Evolutionary conservation across 805 yeast species (phyloP), one percentile per base, ranked within the genome.

Genomic region (Candida ipomoeae): DNA sequence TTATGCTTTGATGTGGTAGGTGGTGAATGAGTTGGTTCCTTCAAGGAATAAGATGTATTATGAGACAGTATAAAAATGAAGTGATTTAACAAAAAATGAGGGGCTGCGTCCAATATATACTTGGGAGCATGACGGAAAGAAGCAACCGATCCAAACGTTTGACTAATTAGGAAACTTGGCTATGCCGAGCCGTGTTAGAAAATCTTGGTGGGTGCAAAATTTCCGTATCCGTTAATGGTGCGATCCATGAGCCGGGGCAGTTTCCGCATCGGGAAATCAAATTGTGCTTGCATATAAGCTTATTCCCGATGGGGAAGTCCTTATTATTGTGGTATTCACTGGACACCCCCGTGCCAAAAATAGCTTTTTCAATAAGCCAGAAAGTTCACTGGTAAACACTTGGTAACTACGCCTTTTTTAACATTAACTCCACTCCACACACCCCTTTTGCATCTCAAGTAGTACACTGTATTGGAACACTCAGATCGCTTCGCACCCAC

Each of bases 191-290:
- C 45, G 26, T 42, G 14, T n/a, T 21, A 20, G 20, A 33, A 21
- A 32, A 33, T 37, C 45, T 42, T 23, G 46, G 40, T 50, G 50
- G 53, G 46, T 51, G 54, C 54, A 51, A 44, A 51, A 51, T 51
- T 51, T 21, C 54, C 49, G 42, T 11, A 33, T 51, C 54, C 23
- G 54, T 51, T 41, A 45, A 41, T 51, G 17, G 40, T 33, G 48
- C 37, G 46, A 35, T 44, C 23, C 7, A 15, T 17, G 21, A 21
- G 40, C 20, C 43, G 20, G 39, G 17, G 34, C 31, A 17, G 11
- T 47, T 47, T 32, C 49, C 49, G 15, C 32, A 40, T 32, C n/a
- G 46, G 49, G 46, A 41, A 47, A 47, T 41, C 40, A 31, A 20
- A 15, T 29, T 17, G 37, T 14, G 26, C 44, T 21, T 37, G 48